Evolutionary conservation across 441 rosid species (phyloP), one percentile per base, ranked within the genome.

Genomic region (Erodium texanum): DNA sequence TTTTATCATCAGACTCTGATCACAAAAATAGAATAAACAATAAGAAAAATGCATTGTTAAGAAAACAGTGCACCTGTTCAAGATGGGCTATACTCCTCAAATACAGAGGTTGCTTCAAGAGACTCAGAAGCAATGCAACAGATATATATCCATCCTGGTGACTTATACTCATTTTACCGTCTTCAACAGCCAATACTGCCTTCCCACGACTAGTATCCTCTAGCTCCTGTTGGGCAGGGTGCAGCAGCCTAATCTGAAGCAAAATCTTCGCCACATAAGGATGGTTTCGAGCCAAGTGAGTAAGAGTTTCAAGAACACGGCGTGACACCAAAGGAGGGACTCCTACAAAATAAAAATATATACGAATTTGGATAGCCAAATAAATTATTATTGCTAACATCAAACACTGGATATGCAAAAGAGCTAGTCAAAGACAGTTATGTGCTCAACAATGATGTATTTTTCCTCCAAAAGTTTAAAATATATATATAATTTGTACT

Each of bases 11-110:
- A 36, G 61, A 38, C 67, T 18, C 45, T 56, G 9, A 27, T 18
- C 75, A n/a, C 16, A 3, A 43, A 43, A 43, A 50, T 2, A 24
- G 32, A 14, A 73, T 36, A 34, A 52, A 24, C 58, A 67, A 24
- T 32, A 73, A 48, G 20, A 24, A 24, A 64, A 8, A 67, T 65
- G 61, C 52, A 69, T 54, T 48, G 16, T 15, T 4, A 45, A 45
- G 50, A 68, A 29, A 34, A 24, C 67, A 68, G 34, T 24, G 20
- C 43, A 91, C 99, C 99, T 89, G 99, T 74, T 93, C 99, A 70
- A 93, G 95, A 82, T 93, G 99, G 66, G 97, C 93, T 70, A 93
- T 77, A 67, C 99, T 93, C 84, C 99, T 88, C 79, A 86, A 71
- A 77, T 93, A 93, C 61, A 93, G 90, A 67, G 99, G 95, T 75